These are phyloP conservation scores for Trametes cubensis DNA, from an alignment of 768 basidiomycete genomes.

Conservation along the genomic window DNA sequence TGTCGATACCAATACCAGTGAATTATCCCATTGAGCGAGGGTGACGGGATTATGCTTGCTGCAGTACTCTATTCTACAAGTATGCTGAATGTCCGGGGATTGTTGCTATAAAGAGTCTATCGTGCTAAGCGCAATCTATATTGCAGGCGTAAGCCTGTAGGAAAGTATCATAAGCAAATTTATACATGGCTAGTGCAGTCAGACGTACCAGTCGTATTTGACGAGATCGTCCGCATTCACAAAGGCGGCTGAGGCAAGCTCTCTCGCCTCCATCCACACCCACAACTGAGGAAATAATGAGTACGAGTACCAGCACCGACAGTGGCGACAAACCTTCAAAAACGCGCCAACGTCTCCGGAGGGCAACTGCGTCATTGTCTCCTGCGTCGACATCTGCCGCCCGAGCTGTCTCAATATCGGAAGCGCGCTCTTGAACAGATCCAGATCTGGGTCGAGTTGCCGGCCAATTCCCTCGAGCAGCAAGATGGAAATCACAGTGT, in stretches of 20 bases:
- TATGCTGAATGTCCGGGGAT: slow-evolving; percentile 9
- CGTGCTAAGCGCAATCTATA: slow-evolving; percentile 34
- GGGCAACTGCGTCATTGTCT: slow-evolving; percentile 63
- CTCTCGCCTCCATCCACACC: slow-evolving; percentile 92
- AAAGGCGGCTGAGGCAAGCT: slow-evolving; percentile 77
- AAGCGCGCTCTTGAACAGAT: slow-evolving; percentile 93
- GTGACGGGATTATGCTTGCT: slow-evolving; percentile 13
- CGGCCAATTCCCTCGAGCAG: slow-evolving; percentile 95
- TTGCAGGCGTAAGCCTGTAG: slow-evolving; percentile 53
- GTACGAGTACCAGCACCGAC: not conserved
- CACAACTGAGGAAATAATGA: slow-evolving; percentile 59
- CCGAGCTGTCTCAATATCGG: slow-evolving; percentile 93
- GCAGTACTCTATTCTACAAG: slow-evolving; percentile 20
- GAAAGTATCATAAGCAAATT: slow-evolving; percentile 18
- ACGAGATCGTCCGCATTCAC: slow-evolving; percentile 84
- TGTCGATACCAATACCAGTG: no score
- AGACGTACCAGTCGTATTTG: slow-evolving; percentile 80
- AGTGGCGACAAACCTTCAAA: slow-evolving; percentile 68
- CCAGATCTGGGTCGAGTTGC: slow-evolving; percentile 87
- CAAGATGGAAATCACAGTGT: slow-evolving; percentile 93
- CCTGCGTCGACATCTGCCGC: slow-evolving; percentile 83
- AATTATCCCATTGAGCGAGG: no score
- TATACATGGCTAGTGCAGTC: not conserved
- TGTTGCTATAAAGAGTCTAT: slow-evolving; percentile 6
- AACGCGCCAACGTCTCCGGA: slow-evolving; percentile 79